Evolutionary conservation across 192 early-diverging fungal species (phyloP).

Genomic region (Backusella luteola): DNA sequence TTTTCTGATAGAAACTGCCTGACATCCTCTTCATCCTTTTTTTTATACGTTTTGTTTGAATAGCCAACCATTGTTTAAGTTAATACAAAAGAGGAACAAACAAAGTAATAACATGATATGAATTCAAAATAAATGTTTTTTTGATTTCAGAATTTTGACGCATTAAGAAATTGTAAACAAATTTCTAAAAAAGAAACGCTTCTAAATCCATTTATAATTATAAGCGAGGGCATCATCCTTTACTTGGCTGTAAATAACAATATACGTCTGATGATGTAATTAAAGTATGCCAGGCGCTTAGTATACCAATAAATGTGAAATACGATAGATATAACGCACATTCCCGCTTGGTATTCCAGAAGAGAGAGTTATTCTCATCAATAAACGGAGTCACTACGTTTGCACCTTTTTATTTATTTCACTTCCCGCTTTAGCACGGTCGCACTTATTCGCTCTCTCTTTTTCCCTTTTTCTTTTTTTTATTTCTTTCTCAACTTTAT

Average conservation of each 20-base stretch:
- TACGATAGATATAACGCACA: background rate
- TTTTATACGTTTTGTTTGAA: background rate
- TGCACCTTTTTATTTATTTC: constrained; percentile 3
- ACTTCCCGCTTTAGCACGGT: background rate
- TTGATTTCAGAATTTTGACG: background rate
- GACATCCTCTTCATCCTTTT: background rate
- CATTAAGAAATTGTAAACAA: constrained; percentile 14
- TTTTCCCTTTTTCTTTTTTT: constrained; percentile 1
- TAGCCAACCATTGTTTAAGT: background rate
- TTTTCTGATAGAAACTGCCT: constrained; percentile 6
- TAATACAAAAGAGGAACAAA: background rate
- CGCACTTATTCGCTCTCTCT: background rate
- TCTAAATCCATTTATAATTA: background rate
- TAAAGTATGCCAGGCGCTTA: background rate
- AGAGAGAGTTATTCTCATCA: background rate
- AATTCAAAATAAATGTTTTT: background rate
- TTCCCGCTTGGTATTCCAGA: background rate
- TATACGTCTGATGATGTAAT: background rate
- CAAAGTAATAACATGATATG: background rate
- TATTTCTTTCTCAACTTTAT: constrained; percentile 2
- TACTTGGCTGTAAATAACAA: background rate
- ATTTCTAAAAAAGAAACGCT: background rate
- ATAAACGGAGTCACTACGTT: constrained; percentile 1
- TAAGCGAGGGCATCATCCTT: background rate
- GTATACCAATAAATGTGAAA: background rate